Conservation (phyloP, 139 green algal species). For the Chlorella vulgaris region DNA sequence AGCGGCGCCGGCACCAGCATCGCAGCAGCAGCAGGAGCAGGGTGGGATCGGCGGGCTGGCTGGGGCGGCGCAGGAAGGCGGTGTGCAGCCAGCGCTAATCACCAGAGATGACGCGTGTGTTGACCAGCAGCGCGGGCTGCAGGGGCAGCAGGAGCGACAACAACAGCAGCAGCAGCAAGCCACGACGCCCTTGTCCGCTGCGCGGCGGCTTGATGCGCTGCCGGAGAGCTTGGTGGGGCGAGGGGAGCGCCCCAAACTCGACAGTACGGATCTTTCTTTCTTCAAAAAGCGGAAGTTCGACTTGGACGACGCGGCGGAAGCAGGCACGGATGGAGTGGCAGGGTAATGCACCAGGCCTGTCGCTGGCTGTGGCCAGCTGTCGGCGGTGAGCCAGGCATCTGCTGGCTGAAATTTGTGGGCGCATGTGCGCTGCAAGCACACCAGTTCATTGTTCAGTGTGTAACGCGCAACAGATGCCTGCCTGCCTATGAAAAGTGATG, state of each 20-base stretch:
- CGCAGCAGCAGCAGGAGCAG: conserved; percentile 13
- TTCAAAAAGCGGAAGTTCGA: conserved; percentile 42
- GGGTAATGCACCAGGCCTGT: no score
- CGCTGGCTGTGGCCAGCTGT: no score
- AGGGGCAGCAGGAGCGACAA: not conserved
- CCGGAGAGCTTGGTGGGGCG: conserved; percentile 28
- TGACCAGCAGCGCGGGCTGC: not conserved
- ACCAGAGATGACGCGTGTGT: no score
- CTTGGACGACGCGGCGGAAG: conserved; percentile 9
- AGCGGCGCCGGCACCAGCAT: not conserved
- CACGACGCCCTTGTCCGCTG: not conserved
- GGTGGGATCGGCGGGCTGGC: not conserved
- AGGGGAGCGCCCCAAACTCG: conserved; percentile 18
- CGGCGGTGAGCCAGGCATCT: no score
- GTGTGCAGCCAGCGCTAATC: not conserved
- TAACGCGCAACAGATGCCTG: no score
- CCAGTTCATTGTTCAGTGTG: no score
- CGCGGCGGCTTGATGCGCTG: not conserved
- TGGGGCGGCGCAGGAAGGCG: not conserved
- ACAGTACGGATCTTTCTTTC: conserved; percentile 29
- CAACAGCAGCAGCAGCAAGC: not conserved
- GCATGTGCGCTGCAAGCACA: no score
- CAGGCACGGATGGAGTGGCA: not conserved
- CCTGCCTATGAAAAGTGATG: no score
- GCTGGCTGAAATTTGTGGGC: no score